These are phyloP conservation scores for Zymoseptoria crescenta DNA, from an alignment of 2,329 filamentous ascomycete species.

Conservation along the genomic window DNA sequence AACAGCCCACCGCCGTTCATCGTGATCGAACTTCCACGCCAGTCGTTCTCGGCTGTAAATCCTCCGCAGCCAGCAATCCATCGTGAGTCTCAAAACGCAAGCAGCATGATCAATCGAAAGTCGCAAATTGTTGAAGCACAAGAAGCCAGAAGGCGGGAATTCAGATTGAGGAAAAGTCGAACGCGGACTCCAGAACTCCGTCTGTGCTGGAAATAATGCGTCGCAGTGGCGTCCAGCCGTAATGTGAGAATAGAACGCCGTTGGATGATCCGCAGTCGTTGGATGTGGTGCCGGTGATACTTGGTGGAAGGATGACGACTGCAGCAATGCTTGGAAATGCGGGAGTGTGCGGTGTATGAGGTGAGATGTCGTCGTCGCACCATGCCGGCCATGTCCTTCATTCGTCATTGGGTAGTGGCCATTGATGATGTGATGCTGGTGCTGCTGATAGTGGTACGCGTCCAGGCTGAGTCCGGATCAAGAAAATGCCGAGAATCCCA, in stretches of 20 bases:
- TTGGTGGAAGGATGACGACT: too few species aligned
- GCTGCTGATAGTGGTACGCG: neutral
- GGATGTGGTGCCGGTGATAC: neutral
- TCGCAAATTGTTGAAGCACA: neutral
- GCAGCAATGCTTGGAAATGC: neutral
- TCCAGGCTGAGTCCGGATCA: neutral
- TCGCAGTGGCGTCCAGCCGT: neutral
- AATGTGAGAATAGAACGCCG: neutral
- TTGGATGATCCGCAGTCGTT: neutral
- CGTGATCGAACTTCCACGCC: too few species aligned
- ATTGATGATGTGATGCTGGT: neutral
- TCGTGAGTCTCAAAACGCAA: too few species aligned
- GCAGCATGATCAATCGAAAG: too few species aligned
- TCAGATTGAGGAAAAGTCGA: neutral
- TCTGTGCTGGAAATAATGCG: neutral
- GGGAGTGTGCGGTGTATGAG: neutral
- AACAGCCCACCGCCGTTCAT: too few species aligned
- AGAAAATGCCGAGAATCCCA: neutral
- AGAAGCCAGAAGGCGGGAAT: neutral
- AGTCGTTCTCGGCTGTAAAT: too few species aligned
- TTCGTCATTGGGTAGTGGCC: neutral
- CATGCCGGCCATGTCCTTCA: neutral
- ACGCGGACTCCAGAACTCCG: neutral
- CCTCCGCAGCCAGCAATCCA: too few species aligned
- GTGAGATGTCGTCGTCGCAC: neutral